phyloP scores from a whole-genome alignment of 2,329 filamentous ascomycete genomes.

The Cordyceps farinosa region DNA sequence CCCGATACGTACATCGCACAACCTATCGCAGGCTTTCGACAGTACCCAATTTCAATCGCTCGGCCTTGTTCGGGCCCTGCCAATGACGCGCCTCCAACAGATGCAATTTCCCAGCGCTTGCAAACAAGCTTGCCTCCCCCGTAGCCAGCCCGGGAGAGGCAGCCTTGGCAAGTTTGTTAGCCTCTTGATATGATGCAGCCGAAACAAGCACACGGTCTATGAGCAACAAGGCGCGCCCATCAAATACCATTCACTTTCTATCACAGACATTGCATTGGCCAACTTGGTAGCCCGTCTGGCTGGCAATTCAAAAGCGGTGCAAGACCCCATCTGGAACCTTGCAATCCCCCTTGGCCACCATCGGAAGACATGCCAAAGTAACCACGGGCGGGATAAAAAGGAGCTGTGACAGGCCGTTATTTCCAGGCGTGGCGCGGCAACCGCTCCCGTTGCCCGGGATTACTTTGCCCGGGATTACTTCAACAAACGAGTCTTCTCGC shows the following conservation, averaged over 20 bases:
- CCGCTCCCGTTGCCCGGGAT: background rate
- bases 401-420: background rate
- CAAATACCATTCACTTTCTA: background rate
- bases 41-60: background rate
- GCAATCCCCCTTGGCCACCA: background rate
- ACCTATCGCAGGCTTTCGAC: background rate
- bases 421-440: background rate
- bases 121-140: background rate
- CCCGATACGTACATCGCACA: background rate
- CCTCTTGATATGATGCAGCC: background rate
- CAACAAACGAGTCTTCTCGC: background rate
- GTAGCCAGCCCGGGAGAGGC: background rate
- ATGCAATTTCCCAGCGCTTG: constrained; percentile 6
- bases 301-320: background rate
- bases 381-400: background rate
- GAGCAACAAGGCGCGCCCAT: background rate
- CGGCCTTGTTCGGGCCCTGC: background rate
- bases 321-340: constrained; percentile 7
- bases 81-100: background rate
- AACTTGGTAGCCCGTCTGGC: background rate
- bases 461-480: background rate
- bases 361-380: background rate
- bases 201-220: background rate
- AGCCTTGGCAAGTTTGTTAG: background rate
- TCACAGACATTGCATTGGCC: background rate